Conservation (phyloP, 2,329 filamentous ascomycete genomes). For the Penicillium concentricum region DNA sequence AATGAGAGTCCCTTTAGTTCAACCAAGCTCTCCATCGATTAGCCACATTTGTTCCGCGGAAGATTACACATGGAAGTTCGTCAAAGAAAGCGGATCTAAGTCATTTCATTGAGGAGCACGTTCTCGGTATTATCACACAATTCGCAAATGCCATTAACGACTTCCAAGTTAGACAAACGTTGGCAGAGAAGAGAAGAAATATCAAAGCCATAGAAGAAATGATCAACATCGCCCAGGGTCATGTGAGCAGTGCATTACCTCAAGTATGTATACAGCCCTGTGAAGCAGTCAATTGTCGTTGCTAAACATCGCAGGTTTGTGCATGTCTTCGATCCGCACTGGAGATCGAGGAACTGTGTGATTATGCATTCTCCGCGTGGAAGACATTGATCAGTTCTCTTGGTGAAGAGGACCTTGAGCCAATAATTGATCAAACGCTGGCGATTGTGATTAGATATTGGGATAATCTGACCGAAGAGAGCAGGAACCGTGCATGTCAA, state of each 20-base stretch:
- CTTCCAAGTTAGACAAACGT: conserved; percentile 54
- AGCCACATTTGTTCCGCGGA: conserved; percentile 52
- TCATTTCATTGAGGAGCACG: conserved; percentile 76
- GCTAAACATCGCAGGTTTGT: conserved; percentile 46
- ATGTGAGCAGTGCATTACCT: conserved; percentile 76
- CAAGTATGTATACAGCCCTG: conserved; percentile 48
- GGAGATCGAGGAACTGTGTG: conserved; percentile 69
- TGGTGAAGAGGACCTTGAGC: conserved; percentile 73
- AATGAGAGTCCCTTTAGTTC: conserved; percentile 26
- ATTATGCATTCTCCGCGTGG: conserved; percentile 82
- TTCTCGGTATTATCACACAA: conserved; percentile 81
- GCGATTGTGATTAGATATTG: conserved; percentile 84
- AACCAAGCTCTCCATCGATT: conserved; percentile 54
- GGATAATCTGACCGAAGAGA: conserved; percentile 61
- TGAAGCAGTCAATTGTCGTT: background rate
- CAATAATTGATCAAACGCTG: conserved; percentile 83
- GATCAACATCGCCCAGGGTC: conserved; percentile 70
- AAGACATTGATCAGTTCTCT: conserved; percentile 71
- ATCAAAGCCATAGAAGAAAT: conserved; percentile 85
- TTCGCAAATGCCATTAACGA: conserved; percentile 79
- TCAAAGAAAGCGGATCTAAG: conserved; percentile 58
- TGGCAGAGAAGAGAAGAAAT: conserved; percentile 70
- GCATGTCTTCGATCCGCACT: conserved; percentile 89
- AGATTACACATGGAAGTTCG: conserved; percentile 45
- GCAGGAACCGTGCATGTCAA: conserved; percentile 59